Evolutionary conservation across 441 rosid species (phyloP).

Genomic region (Bruguiera hainesii): DNA sequence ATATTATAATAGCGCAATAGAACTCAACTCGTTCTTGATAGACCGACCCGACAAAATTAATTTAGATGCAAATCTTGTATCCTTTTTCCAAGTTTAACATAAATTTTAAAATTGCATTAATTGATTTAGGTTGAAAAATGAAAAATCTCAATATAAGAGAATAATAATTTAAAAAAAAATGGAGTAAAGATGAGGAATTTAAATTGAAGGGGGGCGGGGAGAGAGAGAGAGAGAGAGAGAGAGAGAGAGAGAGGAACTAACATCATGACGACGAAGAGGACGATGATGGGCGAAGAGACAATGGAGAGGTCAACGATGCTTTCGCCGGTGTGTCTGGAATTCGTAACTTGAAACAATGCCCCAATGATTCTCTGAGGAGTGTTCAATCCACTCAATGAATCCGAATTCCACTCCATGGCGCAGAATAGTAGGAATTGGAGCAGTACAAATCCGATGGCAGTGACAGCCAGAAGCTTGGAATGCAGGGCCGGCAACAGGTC

Average conservation of each 20-base stretch:
- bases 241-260: slow-evolving; percentile 27
- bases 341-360: slow-evolving; percentile 39
- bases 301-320: slow-evolving; percentile 48
- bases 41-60: no score
- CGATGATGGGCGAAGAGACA: slow-evolving; percentile 43
- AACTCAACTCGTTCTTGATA: no score
- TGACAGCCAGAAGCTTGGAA: slow-evolving; percentile 28
- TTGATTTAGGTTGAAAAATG: no score
- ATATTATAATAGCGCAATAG: no score
- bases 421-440: slow-evolving; percentile 36
- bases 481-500: slow-evolving; percentile 36
- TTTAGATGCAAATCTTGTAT: no score
- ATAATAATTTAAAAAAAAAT: no score
- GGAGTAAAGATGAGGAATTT: no score
- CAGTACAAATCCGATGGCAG: slow-evolving; percentile 37
- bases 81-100: no score
- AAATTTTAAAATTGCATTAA: no score
- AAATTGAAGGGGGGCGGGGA: no score
- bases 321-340: slow-evolving; percentile 54
- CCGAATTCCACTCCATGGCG: slow-evolving; percentile 47
- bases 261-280: slow-evolving; percentile 57
- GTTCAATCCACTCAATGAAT: slow-evolving; percentile 32
- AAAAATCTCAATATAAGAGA: no score
- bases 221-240: not conserved
- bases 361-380: slow-evolving; percentile 36